These are phyloP conservation scores for Lachnellula arida DNA, from an alignment of 2,329 filamentous ascomycete species.

Conservation along the genomic window DNA sequence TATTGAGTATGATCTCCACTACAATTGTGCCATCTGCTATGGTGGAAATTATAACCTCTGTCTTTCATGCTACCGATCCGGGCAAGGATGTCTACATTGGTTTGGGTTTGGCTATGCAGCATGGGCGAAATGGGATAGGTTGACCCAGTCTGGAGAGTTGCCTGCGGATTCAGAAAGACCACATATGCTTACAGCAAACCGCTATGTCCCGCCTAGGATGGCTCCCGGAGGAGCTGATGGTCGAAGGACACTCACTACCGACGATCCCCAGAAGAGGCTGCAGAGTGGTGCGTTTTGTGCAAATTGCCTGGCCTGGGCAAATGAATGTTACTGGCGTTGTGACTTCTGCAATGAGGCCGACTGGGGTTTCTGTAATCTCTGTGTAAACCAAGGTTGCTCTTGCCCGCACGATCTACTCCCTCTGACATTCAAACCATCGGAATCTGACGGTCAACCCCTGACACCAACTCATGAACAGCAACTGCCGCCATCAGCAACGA, in stretches of 20 bases:
- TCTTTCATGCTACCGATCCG: conserved; percentile 69
- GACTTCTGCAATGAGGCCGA: conserved; percentile 83
- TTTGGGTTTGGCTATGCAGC: conserved; percentile 79
- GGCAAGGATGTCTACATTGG: conserved; percentile 79
- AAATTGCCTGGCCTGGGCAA: conserved; percentile 66
- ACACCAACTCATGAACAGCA: conserved; percentile 38
- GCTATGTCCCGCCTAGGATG: conserved; percentile 48
- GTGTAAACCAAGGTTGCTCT: conserved; percentile 74
- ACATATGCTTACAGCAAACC: conserved; percentile 54
- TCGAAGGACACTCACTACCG: conserved; percentile 54
- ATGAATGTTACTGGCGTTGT: conserved; percentile 88
- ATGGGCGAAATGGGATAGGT: conserved; percentile 59
- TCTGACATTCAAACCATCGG: conserved; percentile 54
- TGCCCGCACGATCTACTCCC: conserved; percentile 82
- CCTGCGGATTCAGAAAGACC: conserved; percentile 40
- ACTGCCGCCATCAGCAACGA: conserved; percentile 42
- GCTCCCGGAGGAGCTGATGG: conserved; percentile 50
- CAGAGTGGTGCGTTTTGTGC: conserved; percentile 83
- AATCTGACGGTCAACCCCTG: conserved; percentile 35
- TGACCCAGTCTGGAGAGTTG: conserved; percentile 31
- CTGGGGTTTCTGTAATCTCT: conserved; percentile 89
- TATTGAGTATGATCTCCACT: conserved; percentile 84
- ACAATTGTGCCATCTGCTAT: conserved; percentile 70
- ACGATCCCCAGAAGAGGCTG: conserved; percentile 63
- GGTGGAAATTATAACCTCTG: conserved; percentile 75